Evolutionary conservation across 2,329 filamentous ascomycete genomes (phyloP).

Genomic region (Calonectria leucothoes): DNA sequence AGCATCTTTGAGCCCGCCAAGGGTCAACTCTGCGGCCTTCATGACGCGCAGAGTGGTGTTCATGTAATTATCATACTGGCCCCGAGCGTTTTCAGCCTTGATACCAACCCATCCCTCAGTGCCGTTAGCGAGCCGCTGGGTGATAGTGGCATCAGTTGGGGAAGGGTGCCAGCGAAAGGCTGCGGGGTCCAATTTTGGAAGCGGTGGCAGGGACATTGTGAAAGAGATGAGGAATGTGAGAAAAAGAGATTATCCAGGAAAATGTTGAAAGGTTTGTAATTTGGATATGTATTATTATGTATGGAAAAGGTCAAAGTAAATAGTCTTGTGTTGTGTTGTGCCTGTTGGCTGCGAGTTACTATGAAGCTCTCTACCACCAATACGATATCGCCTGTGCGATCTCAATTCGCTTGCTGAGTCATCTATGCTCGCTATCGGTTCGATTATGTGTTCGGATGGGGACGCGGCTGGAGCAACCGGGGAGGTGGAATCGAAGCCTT

Average conservation of each 20-base stretch:
- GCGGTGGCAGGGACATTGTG: not conserved
- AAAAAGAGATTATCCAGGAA: not conserved
- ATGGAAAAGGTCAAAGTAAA: not conserved
- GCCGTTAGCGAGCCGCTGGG: not conserved
- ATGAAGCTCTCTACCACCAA: not conserved
- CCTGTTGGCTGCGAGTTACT: not conserved
- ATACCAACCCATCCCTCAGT: not conserved
- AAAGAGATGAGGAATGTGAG: not conserved
- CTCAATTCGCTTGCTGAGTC: not conserved
- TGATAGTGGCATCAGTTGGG: not conserved
- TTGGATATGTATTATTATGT: not conserved
- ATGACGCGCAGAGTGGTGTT: not conserved
- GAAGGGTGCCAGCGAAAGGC: not conserved
- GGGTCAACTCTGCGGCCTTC: not conserved
- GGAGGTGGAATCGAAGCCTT: not conserved
- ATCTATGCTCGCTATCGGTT: not conserved
- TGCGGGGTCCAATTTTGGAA: not conserved
- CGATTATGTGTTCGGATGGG: not conserved
- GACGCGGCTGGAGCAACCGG: not conserved
- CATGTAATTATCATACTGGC: not conserved
- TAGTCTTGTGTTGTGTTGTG: not conserved
- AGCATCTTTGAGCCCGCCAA: not conserved
- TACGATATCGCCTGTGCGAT: not conserved
- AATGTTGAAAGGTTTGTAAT: not conserved
- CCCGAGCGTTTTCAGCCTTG: not conserved